These are phyloP conservation scores for Wallacemonas sp. DNA, from an alignment of 208 protist species.

Conservation along the genomic window DNA sequence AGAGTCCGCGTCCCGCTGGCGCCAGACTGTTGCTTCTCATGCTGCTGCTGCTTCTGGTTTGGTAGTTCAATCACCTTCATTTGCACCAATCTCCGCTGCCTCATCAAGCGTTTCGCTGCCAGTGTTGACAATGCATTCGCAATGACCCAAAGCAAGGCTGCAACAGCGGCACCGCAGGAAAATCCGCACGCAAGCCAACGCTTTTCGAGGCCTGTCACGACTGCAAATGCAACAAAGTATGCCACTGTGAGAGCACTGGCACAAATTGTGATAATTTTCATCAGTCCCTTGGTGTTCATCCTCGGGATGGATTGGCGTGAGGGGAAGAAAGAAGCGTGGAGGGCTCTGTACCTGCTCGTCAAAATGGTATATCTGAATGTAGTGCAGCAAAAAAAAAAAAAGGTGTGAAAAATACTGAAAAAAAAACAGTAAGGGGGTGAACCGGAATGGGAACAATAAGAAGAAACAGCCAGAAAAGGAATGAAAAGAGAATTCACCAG, in stretches of 20 bases:
- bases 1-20: not conserved
- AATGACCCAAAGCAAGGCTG: conserved; percentile 20
- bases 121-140: conserved; percentile 8
- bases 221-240: conserved; percentile 41
- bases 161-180: conserved; percentile 16
- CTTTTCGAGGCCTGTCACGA: conserved; percentile 26
- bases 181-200: conserved; percentile 35
- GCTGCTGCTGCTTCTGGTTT: not conserved
- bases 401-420: not conserved
- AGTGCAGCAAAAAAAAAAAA: too few species aligned
- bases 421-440: not conserved
- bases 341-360: too few species aligned
- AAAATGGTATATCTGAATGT: too few species aligned
- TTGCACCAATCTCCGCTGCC: conserved; percentile 6
- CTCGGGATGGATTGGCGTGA: not conserved
- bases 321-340: conserved; percentile 12
- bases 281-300: conserved; percentile 8
- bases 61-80: conserved; percentile 14
- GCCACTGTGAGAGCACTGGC: conserved; percentile 18
- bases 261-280: conserved; percentile 21
- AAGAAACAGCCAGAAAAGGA: not conserved
- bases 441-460: conserved; percentile 14
- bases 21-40: not conserved
- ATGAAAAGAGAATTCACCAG: not conserved
- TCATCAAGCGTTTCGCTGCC: not conserved